Base-by-base conservation (phyloP, 495 filamentous ascomycete species). In the Hypoxylon intermedium region DNA sequence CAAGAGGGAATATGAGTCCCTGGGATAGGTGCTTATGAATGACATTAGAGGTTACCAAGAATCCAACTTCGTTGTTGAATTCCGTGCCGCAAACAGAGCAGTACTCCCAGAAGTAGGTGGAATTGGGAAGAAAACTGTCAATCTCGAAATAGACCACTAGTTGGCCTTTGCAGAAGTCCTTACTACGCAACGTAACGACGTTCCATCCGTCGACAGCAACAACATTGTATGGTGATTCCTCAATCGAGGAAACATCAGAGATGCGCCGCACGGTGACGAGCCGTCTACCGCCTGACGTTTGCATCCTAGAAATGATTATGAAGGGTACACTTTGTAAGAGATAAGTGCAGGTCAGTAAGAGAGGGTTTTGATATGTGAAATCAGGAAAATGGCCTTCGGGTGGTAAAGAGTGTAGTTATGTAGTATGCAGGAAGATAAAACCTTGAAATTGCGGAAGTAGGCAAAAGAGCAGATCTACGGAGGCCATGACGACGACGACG, bases 111-210 rank as follows among this genome's bases (percentile, higher is more conserved):
- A 59, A 65, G 5, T 46, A 18, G 34, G 20, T 12, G 3, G 2
- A 18, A 1, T 15, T 41, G 19, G 67, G 67, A 13, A 70, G 23
- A 37, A 70, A 60, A 0, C 37, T 54, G 24, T 70, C 67, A 11
- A 70, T 68, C 33, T 70, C 60, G 37, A 68, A 51, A 18, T 50
- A 70, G 12, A 70, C 41, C 9, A 70, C 65, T 2, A 70, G 20
- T n/a, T 65, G 54, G 13, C 49, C 52, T 0, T 43, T 37, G 52
- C 67, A 28, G 33, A 49, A 16, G 28, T 9, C 20, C 12, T 40
- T 12, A 6, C 12, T 6, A 6, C 36, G 36, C n/a, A 4, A 4
- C 36, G n/a, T 12, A 13, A 40, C 36, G n/a, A 40, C 36, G 4
- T 40, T 40, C 36, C 36, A 40, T 6, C 36, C 36, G n/a, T 40